Base-by-base conservation (phyloP, 768 basidiomycete species). In the Termitomyces sp. region DNA sequence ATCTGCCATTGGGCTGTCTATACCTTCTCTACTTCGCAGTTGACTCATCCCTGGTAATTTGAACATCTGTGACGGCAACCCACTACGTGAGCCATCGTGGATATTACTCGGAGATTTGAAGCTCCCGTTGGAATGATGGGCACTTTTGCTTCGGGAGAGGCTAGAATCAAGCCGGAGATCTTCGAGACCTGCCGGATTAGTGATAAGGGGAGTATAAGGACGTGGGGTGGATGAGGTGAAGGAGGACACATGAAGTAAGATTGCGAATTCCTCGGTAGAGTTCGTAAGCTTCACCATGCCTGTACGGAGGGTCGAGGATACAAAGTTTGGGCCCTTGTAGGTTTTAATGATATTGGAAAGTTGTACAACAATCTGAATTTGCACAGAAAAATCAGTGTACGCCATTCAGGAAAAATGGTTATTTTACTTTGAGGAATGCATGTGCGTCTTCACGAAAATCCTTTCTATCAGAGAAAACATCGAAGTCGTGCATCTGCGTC, bases 241-340 rank as follows among this genome's bases (percentile, higher is more conserved):
- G 0, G 90, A 92, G 7, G 94, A 93, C 51, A 94, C 89, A 68
- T 93, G 91, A 18, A 96, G 77, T 52, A 96, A 78, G 65, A 93
- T 91, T 53, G 91, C 88, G 67, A 94, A 90, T 71, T 92, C 92
- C 73, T 96, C 88, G 12, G 94, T 93, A 13, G 88, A 84, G 67
- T 91, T 90, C 22, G 89, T 91, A 59, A 97, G 80, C 64, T 84
- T 83, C 44, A 88, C 84, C 78, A 94, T 87, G 68, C 87, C 86
- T 57, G 78, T 82, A 61, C 91, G 84, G 46, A 96, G 78, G 38
- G 79, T 73, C 4, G 84, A 64, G n/a, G 78, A 67, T 12, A 78
- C 74, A 16, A 85, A 82, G 53, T 87, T 83, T n/a, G 83, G 78
- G 24, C 79, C 78, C 55, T 85, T 85, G 63, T 86, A 78, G 13